Percentiles rank a stretch among this genome's conserved stretches.
Evolutionary conservation across 495 filamentous ascomycete genomes (phyloP).

Genomic region (Achaetomiella virescens): DNA sequence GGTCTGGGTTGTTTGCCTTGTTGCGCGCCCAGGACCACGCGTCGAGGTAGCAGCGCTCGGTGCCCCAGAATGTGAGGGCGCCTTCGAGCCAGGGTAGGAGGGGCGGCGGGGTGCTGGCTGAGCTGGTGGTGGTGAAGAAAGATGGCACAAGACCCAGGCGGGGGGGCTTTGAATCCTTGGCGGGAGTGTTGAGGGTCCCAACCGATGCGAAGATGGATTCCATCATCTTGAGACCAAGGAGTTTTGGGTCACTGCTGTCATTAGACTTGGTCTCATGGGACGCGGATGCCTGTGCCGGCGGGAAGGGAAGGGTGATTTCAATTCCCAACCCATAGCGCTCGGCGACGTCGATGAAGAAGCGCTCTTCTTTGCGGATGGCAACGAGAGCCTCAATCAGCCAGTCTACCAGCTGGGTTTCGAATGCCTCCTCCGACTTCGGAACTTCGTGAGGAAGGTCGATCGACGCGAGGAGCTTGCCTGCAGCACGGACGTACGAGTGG

Average conservation of each 20-base stretch:
- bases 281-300: not conserved
- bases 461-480: conserved; percentile 58
- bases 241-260: conserved; percentile 11
- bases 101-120: conserved; percentile 5
- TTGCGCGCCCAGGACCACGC: conserved; percentile 51
- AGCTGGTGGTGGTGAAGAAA: not conserved
- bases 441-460: conserved; percentile 48
- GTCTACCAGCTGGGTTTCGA: conserved; percentile 48
- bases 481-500: conserved; percentile 61
- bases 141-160: conserved; percentile 25
- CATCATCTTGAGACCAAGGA: conserved; percentile 30
- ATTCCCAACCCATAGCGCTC: conserved; percentile 55
- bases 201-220: not conserved
- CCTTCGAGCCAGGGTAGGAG: conserved; percentile 50
- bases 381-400: conserved; percentile 56
- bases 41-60: conserved; percentile 57
- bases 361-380: conserved; percentile 61
- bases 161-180: conserved; percentile 19
- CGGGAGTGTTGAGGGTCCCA: not conserved
- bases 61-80: conserved; percentile 66
- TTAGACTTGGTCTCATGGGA: conserved; percentile 23
- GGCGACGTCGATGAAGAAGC: conserved; percentile 61
- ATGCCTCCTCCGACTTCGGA: conserved; percentile 23
- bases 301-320: conserved; percentile 27
- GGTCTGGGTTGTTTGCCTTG: conserved; percentile 21